Evolutionary conservation across 2,329 filamentous ascomycete species (phyloP), one percentile per base, ranked within the genome.

Genomic region (Colletotrichum theobromicola): DNA sequence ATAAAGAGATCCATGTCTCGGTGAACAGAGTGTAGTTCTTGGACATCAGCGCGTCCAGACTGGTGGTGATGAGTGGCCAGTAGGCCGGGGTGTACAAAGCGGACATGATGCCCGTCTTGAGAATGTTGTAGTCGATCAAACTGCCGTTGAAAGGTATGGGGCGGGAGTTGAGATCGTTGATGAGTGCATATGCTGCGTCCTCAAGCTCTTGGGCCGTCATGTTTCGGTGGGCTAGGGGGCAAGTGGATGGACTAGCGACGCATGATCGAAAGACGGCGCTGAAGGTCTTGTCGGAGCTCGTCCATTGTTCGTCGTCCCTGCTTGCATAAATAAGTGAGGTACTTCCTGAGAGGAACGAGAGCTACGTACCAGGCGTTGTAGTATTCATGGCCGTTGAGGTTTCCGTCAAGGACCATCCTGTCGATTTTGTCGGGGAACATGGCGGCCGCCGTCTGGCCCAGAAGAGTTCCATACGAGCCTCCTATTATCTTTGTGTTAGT

Each of bases 351-450:
- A n/a, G 30, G 37, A 8, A 5, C 4, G 21, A 8, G 3, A 74
- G 26, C 18, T 30, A 30, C 77, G 21, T 72, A 81, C 79, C 75
- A 60, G 10, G 67, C 72, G 32, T 78, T 70, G 64, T 83, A 82
- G 57, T 81, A 83, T 28, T 84, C 79, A 30, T 82, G 80, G 0
- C 78, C 74, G 57, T 83, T 83, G 8, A 79, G 74, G 2, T 82
- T 79, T 24, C 80, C 81, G 35, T 84, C 82, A 2, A 83, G 65
- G 28, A 84, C 70, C 63, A 83, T 72, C 67, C 78, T 82, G 62
- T 82, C 81, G 24, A 84, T 76, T 18, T 74, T 77, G 6, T 82
- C 78, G 1, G 82, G 85, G 68, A 85, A 86, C 84, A 87, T 86
- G 58, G 83, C 80, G 1, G 82, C 84, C 4, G 81, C 76, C 1